These are phyloP conservation scores for Leccinum subgranulosum DNA, from an alignment of 768 basidiomycete species.

Conservation along the genomic window DNA sequence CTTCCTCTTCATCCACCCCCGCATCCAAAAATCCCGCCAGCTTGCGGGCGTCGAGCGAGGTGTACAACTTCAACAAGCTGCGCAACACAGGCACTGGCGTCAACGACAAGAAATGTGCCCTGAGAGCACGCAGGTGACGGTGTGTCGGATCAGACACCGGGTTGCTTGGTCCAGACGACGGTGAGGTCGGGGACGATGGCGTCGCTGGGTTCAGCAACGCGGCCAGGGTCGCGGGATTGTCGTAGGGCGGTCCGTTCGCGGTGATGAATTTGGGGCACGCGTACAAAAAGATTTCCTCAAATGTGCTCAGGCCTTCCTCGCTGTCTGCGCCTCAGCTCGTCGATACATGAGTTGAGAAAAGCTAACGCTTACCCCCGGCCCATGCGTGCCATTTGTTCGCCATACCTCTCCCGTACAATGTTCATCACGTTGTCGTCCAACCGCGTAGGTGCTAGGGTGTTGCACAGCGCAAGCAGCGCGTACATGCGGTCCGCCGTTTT, in stretches of 20 bases:
- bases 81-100: conserved; percentile 80
- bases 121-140: conserved; percentile 82
- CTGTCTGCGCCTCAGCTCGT: conserved; percentile 30
- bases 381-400: conserved; percentile 89
- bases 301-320: conserved; percentile 57
- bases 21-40: conserved; percentile 84
- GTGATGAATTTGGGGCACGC: conserved; percentile 97
- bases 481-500: conserved; percentile 99
- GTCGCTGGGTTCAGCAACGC: conserved; percentile 41
- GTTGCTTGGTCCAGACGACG: conserved; percentile 19
- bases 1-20: conserved; percentile 81
- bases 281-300: conserved; percentile 72
- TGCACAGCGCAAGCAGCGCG: conserved; percentile 90
- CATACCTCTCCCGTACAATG: conserved; percentile 88
- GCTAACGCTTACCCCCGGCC: conserved; percentile 62
- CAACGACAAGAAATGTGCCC: conserved; percentile 74
- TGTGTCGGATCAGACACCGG: conserved; percentile 62
- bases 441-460: conserved; percentile 87
- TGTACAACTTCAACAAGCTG: conserved; percentile 93
- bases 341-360: background rate
- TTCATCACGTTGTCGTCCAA: conserved; percentile 94
- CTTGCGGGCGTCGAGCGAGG: conserved; percentile 87
- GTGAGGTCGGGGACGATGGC: conserved; percentile 30
- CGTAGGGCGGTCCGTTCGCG: conserved; percentile 92
- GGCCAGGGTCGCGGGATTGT: conserved; percentile 64